Evolutionary conservation across 192 early-diverging fungal genomes (phyloP), one percentile per base, ranked within the genome.

Genomic region (Polychytrium aggregatum): DNA sequence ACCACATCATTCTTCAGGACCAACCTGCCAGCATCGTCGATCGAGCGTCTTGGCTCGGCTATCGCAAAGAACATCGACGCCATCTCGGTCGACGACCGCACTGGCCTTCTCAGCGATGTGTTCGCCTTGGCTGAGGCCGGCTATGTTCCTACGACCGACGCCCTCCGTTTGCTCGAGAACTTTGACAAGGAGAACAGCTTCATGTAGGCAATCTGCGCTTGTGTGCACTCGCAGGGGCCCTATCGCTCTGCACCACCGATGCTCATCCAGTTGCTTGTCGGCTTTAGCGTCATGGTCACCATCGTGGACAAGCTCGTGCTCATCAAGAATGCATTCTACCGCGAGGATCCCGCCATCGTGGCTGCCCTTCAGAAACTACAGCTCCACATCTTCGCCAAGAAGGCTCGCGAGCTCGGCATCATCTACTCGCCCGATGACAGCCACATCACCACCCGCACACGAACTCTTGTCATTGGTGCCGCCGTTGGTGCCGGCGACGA

Each of bases 1-100:
- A 79, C 79, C 37, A 84, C 76, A 25, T 83, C 86, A 4, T 72
- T 98, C 44, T 98, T 83, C 70, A 80, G 94, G 22, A 90, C 93
- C 2, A 75, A 84, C 20, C 60, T 70, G 39, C 28, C 34, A 37
- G 54, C 56, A 36, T 25, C 41, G 20, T 57, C 68, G 28, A 56
- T 70, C 22, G 42, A 28, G 1, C 34, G 50, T 16, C 48, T 74
- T 34, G 65, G 55, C 6, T 37, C 56, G 28, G 56, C 62, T 3
- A 59, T 90, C 46, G 49, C 74, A 18, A 72, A 67, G 4, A 74
- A 72, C 30, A 43, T 51, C 16, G 42, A 53, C 3, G 36, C 64
- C 16, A 50, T 72, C 29, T 46, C 62, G 3, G 67, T 50, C 16
- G 58, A 70, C 37, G 95, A 98, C 63, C 80, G 83, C 35, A 69